Percentiles rank a stretch among this genome's conserved stretches.
Evolutionary conservation across 139 green algal species (phyloP).

Genomic region (Trebouxia sp.): DNA sequence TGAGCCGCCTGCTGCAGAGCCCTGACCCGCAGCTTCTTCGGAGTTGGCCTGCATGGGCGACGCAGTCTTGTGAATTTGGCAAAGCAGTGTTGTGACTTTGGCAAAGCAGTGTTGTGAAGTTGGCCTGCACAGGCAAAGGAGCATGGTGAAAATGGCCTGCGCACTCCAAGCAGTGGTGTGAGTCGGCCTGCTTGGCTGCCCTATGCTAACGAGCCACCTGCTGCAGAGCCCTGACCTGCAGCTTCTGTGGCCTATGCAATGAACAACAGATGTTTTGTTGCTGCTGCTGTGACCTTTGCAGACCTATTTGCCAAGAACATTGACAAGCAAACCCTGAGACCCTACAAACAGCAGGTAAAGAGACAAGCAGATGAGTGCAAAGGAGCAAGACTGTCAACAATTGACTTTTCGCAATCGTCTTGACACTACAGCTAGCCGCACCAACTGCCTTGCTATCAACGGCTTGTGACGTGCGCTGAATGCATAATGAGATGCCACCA

Average conservation of each 20-base stretch:
- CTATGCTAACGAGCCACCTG: neutral
- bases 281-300: neutral
- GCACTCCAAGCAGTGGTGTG: no score
- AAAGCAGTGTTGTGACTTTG: neutral
- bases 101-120: neutral
- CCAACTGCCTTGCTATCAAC: neutral
- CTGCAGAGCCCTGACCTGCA: neutral
- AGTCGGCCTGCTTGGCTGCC: slow-evolving; percentile 4
- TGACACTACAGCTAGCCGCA: neutral
- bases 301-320: no score
- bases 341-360: no score
- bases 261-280: no score
- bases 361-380: no score
- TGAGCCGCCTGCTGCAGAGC: neutral
- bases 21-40: neutral
- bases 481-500: neutral
- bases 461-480: neutral
- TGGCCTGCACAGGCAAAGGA: neutral
- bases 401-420: neutral
- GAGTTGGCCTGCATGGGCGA: neutral
- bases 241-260: neutral
- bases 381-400: no score
- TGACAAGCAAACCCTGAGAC: no score
- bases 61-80: neutral
- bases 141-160: no score